Evolutionary conservation across 1,139 yeast species (phyloP).

Genomic region (Candida smagusa): DNA sequence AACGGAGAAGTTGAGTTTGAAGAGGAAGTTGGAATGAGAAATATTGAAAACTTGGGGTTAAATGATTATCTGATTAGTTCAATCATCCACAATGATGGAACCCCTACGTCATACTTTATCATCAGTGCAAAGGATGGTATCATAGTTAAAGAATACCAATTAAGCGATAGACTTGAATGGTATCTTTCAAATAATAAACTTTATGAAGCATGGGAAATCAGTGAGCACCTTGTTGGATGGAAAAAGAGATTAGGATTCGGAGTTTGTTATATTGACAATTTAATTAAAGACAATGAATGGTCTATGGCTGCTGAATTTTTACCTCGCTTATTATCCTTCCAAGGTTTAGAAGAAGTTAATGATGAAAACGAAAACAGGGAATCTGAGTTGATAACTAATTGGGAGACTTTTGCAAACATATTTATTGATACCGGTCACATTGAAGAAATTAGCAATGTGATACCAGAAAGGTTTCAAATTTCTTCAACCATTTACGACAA

Average conservation of each 20-base stretch:
- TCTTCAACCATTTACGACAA: constrained; percentile 41
- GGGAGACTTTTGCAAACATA: constrained; percentile 65
- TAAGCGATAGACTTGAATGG: constrained; percentile 75
- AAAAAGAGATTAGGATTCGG: constrained; percentile 60
- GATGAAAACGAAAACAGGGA: constrained; percentile 29
- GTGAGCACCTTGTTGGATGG: constrained; percentile 53
- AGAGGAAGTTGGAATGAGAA: constrained; percentile 71
- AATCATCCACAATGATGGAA: constrained; percentile 30
- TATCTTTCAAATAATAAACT: constrained; percentile 51
- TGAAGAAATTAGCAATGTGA: constrained; percentile 42
- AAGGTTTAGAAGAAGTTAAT: constrained; percentile 23
- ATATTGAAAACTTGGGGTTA: constrained; percentile 59
- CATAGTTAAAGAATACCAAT: constrained; percentile 64
- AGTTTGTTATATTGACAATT: constrained; percentile 54
- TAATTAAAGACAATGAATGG: constrained; percentile 55
- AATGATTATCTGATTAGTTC: constrained; percentile 70
- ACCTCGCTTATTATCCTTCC: constrained; percentile 33
- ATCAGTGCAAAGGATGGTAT: constrained; percentile 84
- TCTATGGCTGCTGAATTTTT: constrained; percentile 52
- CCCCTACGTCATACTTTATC: constrained; percentile 53
- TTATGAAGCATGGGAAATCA: constrained; percentile 74
- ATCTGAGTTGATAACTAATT: constrained; percentile 43
- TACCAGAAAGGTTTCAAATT: constrained; percentile 48
- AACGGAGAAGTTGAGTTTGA: constrained; percentile 78
- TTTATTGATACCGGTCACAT: constrained; percentile 52